These are phyloP conservation scores for Byssothecium circinans DNA, from an alignment of 2,329 filamentous ascomycete genomes.

Conservation along the genomic window DNA sequence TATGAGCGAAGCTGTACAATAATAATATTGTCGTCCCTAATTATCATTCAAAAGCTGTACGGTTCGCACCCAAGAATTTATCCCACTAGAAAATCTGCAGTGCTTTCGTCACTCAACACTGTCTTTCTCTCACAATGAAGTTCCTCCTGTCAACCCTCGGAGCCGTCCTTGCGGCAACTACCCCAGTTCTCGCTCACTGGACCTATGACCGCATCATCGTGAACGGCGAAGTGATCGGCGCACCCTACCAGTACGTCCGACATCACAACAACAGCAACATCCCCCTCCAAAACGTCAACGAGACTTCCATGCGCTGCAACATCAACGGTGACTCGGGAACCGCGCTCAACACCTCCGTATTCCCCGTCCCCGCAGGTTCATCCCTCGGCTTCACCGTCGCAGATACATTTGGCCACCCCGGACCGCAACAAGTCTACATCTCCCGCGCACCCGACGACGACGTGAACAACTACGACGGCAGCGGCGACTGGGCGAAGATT, in stretches of 20 bases:
- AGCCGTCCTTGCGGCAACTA: background rate
- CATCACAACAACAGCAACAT: conserved; percentile 26
- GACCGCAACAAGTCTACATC: conserved; percentile 31
- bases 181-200: conserved; percentile 21
- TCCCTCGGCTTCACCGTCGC: conserved; percentile 52
- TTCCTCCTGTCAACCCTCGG: conserved; percentile 3
- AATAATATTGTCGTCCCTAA: background rate
- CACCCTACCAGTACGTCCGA: conserved; percentile 28
- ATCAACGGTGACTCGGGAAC: conserved; percentile 10
- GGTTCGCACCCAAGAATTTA: too few species aligned
- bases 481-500: conserved; percentile 32
- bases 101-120: too few species aligned
- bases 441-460: conserved; percentile 21
- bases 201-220: conserved; percentile 33
- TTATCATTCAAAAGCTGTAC: background rate
- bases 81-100: too few species aligned
- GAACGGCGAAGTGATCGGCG: conserved; percentile 25
- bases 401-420: conserved; percentile 46
- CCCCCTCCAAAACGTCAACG: conserved; percentile 27
- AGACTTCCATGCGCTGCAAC: conserved; percentile 30
- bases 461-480: conserved; percentile 22
- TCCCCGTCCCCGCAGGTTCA: conserved; percentile 41
- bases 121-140: too few species aligned
- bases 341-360: conserved; percentile 26
- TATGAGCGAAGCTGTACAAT: background rate